A percentile compares a stretch with the other conserved stretches of the same genome.
Evolutionary conservation across 495 filamentous ascomycete species (phyloP).

Genomic region (Talaromyces adpressus): DNA sequence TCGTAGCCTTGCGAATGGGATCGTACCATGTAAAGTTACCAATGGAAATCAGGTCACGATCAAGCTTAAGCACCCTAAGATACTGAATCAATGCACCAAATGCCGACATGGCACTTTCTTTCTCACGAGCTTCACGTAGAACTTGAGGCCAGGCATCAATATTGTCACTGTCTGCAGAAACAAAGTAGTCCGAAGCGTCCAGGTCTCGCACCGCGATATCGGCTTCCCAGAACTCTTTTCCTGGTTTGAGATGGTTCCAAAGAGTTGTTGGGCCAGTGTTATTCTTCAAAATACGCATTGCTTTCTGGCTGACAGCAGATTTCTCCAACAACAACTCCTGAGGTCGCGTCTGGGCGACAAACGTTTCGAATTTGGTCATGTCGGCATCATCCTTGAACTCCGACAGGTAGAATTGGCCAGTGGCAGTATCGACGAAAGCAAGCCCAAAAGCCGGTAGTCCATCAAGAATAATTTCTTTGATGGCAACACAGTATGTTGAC

Average conservation of each 20-base stretch:
- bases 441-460: conserved; percentile 81
- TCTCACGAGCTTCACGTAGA: conserved; percentile 67
- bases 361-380: conserved; percentile 96
- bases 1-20: conserved; percentile 89
- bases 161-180: conserved; percentile 50
- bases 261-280: conserved; percentile 89
- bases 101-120: conserved; percentile 84
- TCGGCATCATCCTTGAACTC: conserved; percentile 90
- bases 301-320: conserved; percentile 71
- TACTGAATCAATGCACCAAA: conserved; percentile 88
- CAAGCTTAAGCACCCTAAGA: conserved; percentile 79
- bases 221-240: conserved; percentile 87
- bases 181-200: conserved; percentile 75
- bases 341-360: conserved; percentile 87
- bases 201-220: conserved; percentile 77
- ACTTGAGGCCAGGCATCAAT: conserved; percentile 70
- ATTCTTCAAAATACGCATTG: conserved; percentile 91
- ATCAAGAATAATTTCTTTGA: conserved; percentile 79
- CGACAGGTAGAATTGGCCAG: conserved; percentile 87
- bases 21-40: conserved; percentile 90
- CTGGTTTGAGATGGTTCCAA: conserved; percentile 88
- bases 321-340: conserved; percentile 91
- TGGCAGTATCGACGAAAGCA: conserved; percentile 92
- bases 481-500: conserved; percentile 92
- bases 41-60: conserved; percentile 78